These are phyloP conservation scores for Ophiostoma perfectum DNA, from an alignment of 2,329 filamentous ascomycete genomes.

Conservation along the genomic window DNA sequence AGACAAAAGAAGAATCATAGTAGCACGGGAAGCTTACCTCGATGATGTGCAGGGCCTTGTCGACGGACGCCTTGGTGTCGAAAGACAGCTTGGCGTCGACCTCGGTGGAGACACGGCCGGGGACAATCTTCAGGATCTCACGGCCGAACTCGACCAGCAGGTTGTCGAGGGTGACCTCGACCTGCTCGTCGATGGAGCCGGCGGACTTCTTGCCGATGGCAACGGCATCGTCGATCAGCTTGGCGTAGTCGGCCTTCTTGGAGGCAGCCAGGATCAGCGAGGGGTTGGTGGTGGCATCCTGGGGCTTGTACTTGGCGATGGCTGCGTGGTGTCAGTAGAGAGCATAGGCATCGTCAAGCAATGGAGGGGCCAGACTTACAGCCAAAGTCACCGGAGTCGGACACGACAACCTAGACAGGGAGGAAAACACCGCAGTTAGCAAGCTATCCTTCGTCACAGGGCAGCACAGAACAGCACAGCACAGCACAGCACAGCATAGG, in stretches of 20 bases:
- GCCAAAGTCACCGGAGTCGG: slow-evolving; percentile 88
- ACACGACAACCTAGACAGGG: slow-evolving; percentile 71
- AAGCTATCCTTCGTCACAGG: background rate
- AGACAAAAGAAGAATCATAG: too few relatives aligned
- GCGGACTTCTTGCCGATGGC: slow-evolving; percentile 76
- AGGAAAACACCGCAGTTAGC: slow-evolving; percentile 26
- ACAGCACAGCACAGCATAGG: background rate
- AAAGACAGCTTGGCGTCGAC: slow-evolving; percentile 96
- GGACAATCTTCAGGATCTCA: slow-evolving; percentile 94
- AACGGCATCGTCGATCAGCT: slow-evolving; percentile 81
- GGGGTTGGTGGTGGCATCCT: slow-evolving; percentile 99
- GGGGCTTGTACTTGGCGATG: slow-evolving; percentile 99
- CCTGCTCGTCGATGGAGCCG: slow-evolving; percentile 67
- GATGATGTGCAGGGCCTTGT: slow-evolving; percentile 97
- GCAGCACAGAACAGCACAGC: too few relatives aligned
- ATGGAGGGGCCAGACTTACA: slow-evolving; percentile 51
- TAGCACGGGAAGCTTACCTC: slow-evolving; percentile 49
- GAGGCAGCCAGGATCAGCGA: slow-evolving; percentile 96
- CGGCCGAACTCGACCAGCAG: slow-evolving; percentile 97
- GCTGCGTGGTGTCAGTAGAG: slow-evolving; percentile 46
- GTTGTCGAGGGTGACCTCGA: slow-evolving; percentile 84
- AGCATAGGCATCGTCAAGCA: background rate
- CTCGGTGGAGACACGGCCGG: slow-evolving; percentile 98
- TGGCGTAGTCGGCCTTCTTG: slow-evolving; percentile 95
- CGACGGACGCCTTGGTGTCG: slow-evolving; percentile 82